Evolutionary conservation across 2,329 filamentous ascomycete genomes (phyloP), one percentile per base, ranked within the genome.

Genomic region (Dactylonectria macrodidyma): DNA sequence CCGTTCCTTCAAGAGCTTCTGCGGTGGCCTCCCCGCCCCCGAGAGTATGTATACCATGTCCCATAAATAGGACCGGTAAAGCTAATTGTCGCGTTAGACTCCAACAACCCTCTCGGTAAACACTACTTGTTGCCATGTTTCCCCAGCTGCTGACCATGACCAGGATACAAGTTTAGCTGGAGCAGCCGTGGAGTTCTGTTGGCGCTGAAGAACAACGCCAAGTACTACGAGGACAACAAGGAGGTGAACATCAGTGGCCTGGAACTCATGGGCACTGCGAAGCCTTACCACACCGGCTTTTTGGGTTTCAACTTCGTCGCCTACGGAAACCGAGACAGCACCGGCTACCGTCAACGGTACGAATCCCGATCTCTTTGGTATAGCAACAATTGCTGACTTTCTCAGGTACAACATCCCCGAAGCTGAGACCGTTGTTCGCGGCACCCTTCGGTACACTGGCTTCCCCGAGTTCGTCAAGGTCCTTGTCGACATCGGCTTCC

Each of bases 271-370:
- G 91, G 85, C 69, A 89, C 89, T 57, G 94, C 95, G 47, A 95
- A 97, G 87, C 93, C 94, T 57, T 97, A 97, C 88, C 90, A 88
- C 83, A 96, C 93, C 41, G 78, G 59, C 46, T 46, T 47, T 26
- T n/a, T 41, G 44, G 62, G 94, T 67, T 98, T 91, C 81, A 91
- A 92, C 59, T 95, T 97, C 76, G 95, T 98, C 74, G 94, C 92
- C 48, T 98, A 98, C 84, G 93, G 93, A 65, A 98, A 98, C 90
- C 88, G 95, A 75, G 95, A 98, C 84, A 95, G 91, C 22, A 96
- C 93, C 16, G 87, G 89, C 9, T 98, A 96, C 90, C 91, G 90
- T 79, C 92, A 97, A 87, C 90, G 93, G 70, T 98, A 48, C 22
- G 46, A 48, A 24, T 26, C 10, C 46, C 5, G 19, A 14, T 10